Conservation (phyloP, 73 alveolate genomes). For the Tetrahymena malaccensis region DNA sequence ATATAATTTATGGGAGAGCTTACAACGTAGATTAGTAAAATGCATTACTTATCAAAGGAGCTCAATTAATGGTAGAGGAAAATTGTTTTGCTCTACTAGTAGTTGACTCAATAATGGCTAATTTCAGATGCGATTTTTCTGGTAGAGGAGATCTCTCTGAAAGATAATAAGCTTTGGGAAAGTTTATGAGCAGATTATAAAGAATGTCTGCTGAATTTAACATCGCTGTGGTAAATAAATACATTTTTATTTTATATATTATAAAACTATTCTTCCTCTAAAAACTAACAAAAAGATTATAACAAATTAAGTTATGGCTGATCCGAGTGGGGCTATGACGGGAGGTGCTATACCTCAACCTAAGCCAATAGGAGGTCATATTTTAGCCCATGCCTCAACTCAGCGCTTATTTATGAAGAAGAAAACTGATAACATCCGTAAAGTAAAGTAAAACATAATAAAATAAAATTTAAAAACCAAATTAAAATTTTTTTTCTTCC, state of each 20-base stretch:
- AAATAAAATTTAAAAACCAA: neutral
- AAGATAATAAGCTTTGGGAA: slow-evolving; percentile 82
- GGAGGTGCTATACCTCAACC: slow-evolving; percentile 75
- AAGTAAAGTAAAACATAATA: neutral
- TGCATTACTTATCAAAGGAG: slow-evolving; percentile 55
- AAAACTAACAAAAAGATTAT: slow-evolving; percentile 76
- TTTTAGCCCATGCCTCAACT: slow-evolving; percentile 95
- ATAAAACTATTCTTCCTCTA: slow-evolving; percentile 64
- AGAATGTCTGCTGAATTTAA: slow-evolving; percentile 59
- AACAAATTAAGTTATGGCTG: slow-evolving; percentile 95
- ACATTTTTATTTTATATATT: neutral
- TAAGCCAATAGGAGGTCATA: slow-evolving; percentile 97
- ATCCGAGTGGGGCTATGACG: slow-evolving; percentile 77
- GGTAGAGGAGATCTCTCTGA: slow-evolving; percentile 96
- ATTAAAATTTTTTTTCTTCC: neutral
- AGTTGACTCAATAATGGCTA: slow-evolving; percentile 94
- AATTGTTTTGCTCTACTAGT: slow-evolving; percentile 64
- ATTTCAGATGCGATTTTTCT: slow-evolving; percentile 87
- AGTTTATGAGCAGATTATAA: slow-evolving; percentile 70
- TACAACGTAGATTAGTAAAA: slow-evolving; percentile 78
- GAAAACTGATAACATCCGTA: neutral
- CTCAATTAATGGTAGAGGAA: slow-evolving; percentile 68
- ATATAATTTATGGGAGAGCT: slow-evolving; percentile 73
- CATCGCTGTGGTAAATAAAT: neutral
- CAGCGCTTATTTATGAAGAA: slow-evolving; percentile 78